phyloP scores from a whole-genome alignment of 2,329 filamentous ascomycete genomes.

The Botryotinia narcissicola region DNA sequence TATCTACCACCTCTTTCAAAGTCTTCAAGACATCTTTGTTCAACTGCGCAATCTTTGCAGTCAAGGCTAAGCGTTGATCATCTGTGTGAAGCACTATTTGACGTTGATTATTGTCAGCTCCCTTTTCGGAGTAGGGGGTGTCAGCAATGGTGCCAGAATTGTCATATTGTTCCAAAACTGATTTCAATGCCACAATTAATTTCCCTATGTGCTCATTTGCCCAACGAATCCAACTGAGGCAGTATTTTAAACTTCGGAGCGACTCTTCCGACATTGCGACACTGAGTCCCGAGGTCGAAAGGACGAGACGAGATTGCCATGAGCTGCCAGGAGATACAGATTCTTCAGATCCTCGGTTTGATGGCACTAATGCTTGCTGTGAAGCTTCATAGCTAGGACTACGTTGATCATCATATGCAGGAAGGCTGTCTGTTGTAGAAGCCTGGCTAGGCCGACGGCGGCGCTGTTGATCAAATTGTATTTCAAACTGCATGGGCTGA shows the following conservation, averaged over 20 bases:
- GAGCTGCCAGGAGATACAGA: constrained; percentile 35
- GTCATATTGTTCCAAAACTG: constrained; percentile 79
- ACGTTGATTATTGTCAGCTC: constrained; percentile 25
- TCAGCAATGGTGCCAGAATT: constrained; percentile 36
- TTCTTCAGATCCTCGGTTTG: constrained; percentile 34
- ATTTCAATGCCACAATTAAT: constrained; percentile 70
- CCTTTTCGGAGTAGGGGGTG: constrained; percentile 17
- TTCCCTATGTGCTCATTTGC: constrained; percentile 79
- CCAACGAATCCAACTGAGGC: constrained; percentile 74
- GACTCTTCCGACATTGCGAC: constrained; percentile 91
- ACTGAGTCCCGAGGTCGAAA: constrained; percentile 86
- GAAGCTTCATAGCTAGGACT: constrained; percentile 73
- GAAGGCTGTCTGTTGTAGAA: constrained; percentile 67
- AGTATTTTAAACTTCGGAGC: constrained; percentile 79
- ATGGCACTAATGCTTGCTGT: constrained; percentile 39
- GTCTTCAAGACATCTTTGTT: constrained; percentile 72
- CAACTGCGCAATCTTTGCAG: constrained; percentile 57
- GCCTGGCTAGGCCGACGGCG: constrained; percentile 33
- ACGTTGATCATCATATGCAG: constrained; percentile 77
- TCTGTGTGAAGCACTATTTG: constrained; percentile 33
- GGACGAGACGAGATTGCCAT: constrained; percentile 85
- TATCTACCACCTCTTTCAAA: constrained; percentile 76
- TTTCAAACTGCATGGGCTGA: constrained; percentile 26
- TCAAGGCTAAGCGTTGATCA: constrained; percentile 32
- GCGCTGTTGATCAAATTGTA: constrained; percentile 37